Base-by-base conservation (phyloP, 2,329 filamentous ascomycete genomes). In the Didymella segeticola region DNA sequence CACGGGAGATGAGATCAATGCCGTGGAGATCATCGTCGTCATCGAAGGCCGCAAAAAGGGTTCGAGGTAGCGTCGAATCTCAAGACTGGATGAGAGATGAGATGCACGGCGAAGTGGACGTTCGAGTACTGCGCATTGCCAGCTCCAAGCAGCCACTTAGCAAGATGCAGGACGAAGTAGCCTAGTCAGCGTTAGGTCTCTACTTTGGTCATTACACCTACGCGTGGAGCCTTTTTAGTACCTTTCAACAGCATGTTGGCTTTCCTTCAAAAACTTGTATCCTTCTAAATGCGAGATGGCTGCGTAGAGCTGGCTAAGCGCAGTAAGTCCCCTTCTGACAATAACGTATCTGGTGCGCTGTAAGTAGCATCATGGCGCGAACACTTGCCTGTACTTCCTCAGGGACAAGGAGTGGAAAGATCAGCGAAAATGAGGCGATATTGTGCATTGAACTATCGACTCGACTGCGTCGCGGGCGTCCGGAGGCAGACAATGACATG, bases 381-480 rank as follows among this genome's bases (percentile, higher is more conserved):
- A 36, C 15, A 45, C 39, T 37, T 20, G 39, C 31, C 42, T 30
- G n/a, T 9, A 26, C 20, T 22, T 29, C 33, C 41, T 29, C 20
- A 23, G 20, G 31, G 20, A 25, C 15, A 30, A 29, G 12, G 15
- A 34, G 17, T 11, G 43, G 14, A 26, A 22, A 23, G 22, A 36
- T 43, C 14, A 11, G 41, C 12, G 41, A n/a, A 36, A 45, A 33
- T 43, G 55, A 59, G 42, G 56, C 48, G 56, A 64, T 53, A 54
- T 49, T 53, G 53, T 42, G 36, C 53, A 63, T 63, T 64, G 51
- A 34, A 45, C 45, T 54, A 54, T 54, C 51, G 43, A 48, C 39
- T 53, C 50, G 20, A 48, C 33, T 48, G 45, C 51, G 20, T 30
- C 12, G 20, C 12, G 3, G 43, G 31, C 22, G 34, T 36, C 14